Evolutionary conservation across 2,329 filamentous ascomycete species (phyloP).

Genomic region (Cytospora chrysosperma): DNA sequence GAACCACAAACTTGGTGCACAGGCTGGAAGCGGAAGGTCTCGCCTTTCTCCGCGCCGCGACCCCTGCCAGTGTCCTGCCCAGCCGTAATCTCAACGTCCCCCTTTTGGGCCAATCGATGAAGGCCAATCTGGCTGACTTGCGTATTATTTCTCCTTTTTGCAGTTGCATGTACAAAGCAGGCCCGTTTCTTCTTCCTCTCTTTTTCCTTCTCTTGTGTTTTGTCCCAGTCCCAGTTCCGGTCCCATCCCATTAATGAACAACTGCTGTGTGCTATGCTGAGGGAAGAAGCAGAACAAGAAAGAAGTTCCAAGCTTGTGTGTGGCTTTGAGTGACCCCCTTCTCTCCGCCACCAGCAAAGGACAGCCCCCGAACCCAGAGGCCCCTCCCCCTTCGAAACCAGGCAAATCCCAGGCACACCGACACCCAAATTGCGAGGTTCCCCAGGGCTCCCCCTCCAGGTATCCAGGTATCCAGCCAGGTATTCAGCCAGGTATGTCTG

Average conservation of each 20-base stretch:
- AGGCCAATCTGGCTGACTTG: conserved; percentile 14
- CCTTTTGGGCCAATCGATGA: conserved; percentile 12
- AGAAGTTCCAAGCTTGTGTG: background rate
- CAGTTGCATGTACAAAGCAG: conserved; percentile 1
- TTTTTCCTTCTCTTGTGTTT: conserved; percentile 5
- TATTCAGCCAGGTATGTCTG: background rate
- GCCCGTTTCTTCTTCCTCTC: conserved; percentile 8
- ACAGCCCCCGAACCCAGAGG: background rate
- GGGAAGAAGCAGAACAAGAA: background rate
- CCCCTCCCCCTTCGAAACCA: background rate
- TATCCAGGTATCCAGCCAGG: background rate
- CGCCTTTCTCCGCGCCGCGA: background rate
- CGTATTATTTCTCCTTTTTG: conserved; percentile 17
- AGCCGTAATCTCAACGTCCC: conserved; percentile 12
- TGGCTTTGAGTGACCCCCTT: background rate
- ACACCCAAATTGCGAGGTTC: background rate
- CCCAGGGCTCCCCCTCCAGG: background rate
- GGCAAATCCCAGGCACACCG: background rate
- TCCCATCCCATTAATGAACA: background rate
- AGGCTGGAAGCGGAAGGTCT: background rate
- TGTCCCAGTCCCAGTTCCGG: background rate
- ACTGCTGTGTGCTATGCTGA: background rate
- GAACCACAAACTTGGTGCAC: background rate
- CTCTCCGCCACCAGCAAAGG: too few relatives aligned
- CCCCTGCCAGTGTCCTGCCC: conserved; percentile 9